phyloP scores from a whole-genome alignment of 257 asterid species.

The Solanum dulcamara region DNA sequence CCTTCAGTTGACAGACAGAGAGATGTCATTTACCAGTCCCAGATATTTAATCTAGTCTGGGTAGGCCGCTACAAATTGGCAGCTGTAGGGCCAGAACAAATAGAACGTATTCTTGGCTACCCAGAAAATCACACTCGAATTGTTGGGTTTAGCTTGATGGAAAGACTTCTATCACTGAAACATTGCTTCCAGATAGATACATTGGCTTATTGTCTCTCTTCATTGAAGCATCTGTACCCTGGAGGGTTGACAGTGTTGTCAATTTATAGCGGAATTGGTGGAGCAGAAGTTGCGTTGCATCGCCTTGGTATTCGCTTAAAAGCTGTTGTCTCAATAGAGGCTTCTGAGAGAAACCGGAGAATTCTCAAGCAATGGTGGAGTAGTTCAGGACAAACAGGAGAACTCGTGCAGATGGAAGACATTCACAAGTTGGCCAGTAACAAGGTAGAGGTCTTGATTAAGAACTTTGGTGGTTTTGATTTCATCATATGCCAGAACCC shows the following conservation, averaged over 20 bases:
- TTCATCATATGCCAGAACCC: constrained; percentile 67
- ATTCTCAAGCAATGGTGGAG: constrained; percentile 84
- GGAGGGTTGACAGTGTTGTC: constrained; percentile 60
- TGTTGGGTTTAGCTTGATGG: constrained; percentile 35
- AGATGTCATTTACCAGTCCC: constrained; percentile 43
- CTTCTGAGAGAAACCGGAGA: constrained; percentile 41
- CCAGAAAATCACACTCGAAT: constrained; percentile 49
- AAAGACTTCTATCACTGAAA: constrained; percentile 45
- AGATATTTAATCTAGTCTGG: constrained; percentile 58
- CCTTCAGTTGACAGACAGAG: constrained; percentile 41
- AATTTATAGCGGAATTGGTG: constrained; percentile 66
- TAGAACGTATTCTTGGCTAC: constrained; percentile 71
- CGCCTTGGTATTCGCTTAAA: constrained; percentile 62
- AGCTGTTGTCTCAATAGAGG: constrained; percentile 61
- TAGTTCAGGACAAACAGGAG: constrained; percentile 47
- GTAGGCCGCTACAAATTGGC: constrained; percentile 37
- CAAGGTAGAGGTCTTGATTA: constrained; percentile 40
- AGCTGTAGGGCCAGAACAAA: constrained; percentile 50
- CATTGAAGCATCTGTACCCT: constrained; percentile 35
- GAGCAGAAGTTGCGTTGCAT: constrained; percentile 64
- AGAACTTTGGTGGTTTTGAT: constrained; percentile 46
- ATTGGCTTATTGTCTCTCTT: constrained; percentile 67
- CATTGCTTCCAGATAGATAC: constrained; percentile 68
- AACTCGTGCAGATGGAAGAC: constrained; percentile 61
- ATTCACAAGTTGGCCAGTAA: constrained; percentile 25